phyloP scores from a whole-genome alignment of 805 yeast genomes.

The Sugiyamaella chiloensis region DNA sequence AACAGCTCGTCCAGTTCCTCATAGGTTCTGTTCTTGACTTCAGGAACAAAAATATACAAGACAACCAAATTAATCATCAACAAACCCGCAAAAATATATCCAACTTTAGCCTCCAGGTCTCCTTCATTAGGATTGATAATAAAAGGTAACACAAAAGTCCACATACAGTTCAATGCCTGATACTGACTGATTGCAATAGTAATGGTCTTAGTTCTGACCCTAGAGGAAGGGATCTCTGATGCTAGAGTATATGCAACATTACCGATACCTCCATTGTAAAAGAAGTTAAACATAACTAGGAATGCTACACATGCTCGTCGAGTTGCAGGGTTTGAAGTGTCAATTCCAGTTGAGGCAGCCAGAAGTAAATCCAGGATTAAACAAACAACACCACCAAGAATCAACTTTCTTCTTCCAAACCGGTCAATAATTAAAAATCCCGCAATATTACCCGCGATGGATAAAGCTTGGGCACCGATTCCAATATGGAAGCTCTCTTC shows the following conservation, averaged over 20 bases:
- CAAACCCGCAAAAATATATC: slow-evolving; percentile 7
- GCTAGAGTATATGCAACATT: slow-evolving; percentile 6
- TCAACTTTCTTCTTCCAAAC: slow-evolving; percentile 2
- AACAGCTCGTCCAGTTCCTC: slow-evolving; percentile 58
- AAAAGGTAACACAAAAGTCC: slow-evolving; percentile 9
- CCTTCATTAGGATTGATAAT: slow-evolving; percentile 10
- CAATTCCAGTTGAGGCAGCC: slow-evolving; percentile 16
- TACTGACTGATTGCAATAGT: slow-evolving; percentile 4
- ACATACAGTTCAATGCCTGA: slow-evolving; percentile 3
- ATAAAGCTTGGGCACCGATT: slow-evolving; percentile 34
- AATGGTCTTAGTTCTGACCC: slow-evolving; percentile 5
- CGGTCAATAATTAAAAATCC: slow-evolving; percentile 4
- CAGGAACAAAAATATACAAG: slow-evolving; percentile 50
- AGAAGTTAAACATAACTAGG: slow-evolving; percentile 2
- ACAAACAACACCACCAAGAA: slow-evolving; percentile 14
- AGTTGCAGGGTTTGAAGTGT: slow-evolving; percentile 6
- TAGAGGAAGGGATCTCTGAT: slow-evolving; percentile 6
- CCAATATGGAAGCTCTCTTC: slow-evolving; percentile 38
- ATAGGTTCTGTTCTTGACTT: slow-evolving; percentile 52
- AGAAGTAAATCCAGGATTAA: slow-evolving; percentile 26
- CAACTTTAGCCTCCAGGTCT: slow-evolving; percentile 2
- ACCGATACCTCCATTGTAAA: slow-evolving; percentile 7
- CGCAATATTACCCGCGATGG: slow-evolving; percentile 34
- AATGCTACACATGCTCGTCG: slow-evolving; percentile 20
- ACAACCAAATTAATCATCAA: not conserved